These are phyloP conservation scores for Gnomoniopsis sp. DNA, from an alignment of 2,329 filamentous ascomycete genomes.

Conservation along the genomic window DNA sequence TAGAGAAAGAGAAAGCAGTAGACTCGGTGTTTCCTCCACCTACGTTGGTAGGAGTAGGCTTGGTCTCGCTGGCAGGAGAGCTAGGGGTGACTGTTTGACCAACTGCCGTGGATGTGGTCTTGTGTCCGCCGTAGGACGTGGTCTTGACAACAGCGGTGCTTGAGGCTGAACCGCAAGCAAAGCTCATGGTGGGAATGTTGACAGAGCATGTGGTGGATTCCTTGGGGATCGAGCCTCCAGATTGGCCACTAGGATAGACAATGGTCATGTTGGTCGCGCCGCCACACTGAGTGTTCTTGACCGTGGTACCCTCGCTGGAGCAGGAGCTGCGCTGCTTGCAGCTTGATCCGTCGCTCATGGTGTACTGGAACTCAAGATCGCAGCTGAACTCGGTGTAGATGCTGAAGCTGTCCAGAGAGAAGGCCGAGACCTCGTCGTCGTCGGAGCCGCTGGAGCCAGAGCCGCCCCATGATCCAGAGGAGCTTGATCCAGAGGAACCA, in stretches of 20 bases:
- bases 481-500: not conserved
- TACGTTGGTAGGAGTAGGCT: not conserved
- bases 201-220: slow-evolving; percentile 58
- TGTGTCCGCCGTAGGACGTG: not conserved
- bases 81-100: not conserved
- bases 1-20: not conserved
- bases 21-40: not conserved
- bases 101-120: not conserved
- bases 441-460: slow-evolving; percentile 29
- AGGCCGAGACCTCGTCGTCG: slow-evolving; percentile 36
- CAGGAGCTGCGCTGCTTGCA: slow-evolving; percentile 78
- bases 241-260: slow-evolving; percentile 55
- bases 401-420: slow-evolving; percentile 74
- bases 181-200: slow-evolving; percentile 70
- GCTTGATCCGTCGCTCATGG: slow-evolving; percentile 74
- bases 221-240: slow-evolving; percentile 45
- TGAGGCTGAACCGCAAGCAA: slow-evolving; percentile 59
- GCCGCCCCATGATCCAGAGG: not conserved
- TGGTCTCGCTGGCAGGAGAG: not conserved
- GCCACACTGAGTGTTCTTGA: slow-evolving; percentile 88
- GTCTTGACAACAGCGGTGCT: slow-evolving; percentile 15
- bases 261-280: slow-evolving; percentile 81
- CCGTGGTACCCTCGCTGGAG: slow-evolving; percentile 61
- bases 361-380: slow-evolving; percentile 81
- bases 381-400: slow-evolving; percentile 72